These are phyloP conservation scores for Microsporum canis DNA, from an alignment of 2,329 filamentous ascomycete genomes.

Conservation along the genomic window DNA sequence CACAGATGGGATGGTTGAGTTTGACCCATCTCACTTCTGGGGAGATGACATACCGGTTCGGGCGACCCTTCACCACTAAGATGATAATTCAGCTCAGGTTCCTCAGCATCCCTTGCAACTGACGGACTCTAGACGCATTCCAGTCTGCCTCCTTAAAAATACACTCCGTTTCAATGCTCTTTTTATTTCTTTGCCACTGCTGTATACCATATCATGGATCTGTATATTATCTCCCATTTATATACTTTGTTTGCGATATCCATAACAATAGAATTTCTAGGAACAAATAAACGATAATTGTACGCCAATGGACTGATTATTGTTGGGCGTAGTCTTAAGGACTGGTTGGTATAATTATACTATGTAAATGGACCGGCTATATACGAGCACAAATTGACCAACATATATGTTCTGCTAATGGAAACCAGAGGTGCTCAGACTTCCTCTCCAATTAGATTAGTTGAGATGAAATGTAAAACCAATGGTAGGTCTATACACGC, in stretches of 20 bases:
- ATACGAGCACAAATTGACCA: not conserved
- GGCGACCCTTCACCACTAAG: not conserved
- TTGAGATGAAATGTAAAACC: not conserved
- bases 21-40: slow-evolving; percentile 22
- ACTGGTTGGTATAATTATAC: not conserved
- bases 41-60: slow-evolving; percentile 4
- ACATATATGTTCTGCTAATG: not conserved
- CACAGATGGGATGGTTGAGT: slow-evolving; percentile 30
- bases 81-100: not conserved
- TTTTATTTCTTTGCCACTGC: not conserved
- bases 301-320: not conserved
- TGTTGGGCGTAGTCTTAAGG: not conserved
- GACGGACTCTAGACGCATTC: not conserved
- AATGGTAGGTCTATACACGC: slow-evolving; percentile 1
- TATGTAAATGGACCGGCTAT: not conserved
- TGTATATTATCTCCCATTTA: not conserved
- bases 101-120: not conserved
- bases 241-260: not conserved
- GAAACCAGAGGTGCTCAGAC: not conserved
- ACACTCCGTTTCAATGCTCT: not conserved
- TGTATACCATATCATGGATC: not conserved
- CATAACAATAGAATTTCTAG: not conserved
- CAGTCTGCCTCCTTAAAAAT: not conserved
- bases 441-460: not conserved
- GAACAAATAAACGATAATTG: not conserved